phyloP scores from a whole-genome alignment of 208 protist species.

The Acanthamoeba healyi region DNA sequence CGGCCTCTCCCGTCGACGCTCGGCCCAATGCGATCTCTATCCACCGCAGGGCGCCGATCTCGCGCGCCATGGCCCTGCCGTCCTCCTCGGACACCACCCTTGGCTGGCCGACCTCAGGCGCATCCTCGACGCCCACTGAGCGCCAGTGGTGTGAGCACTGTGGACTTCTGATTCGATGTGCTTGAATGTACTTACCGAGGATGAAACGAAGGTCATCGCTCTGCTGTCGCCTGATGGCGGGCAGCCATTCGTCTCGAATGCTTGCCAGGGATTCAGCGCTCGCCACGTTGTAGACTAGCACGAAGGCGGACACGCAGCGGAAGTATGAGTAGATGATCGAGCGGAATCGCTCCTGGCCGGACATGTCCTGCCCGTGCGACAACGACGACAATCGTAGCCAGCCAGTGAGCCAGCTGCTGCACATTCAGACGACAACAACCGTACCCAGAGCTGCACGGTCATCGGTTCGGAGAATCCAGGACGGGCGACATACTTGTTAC shows the following conservation, averaged over 20 bases:
- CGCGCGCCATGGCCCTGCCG: too few species aligned
- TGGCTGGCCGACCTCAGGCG: too few species aligned
- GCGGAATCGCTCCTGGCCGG: background rate
- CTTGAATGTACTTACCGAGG: too few species aligned
- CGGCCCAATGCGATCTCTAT: too few species aligned
- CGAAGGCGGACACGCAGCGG: background rate
- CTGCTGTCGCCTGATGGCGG: background rate
- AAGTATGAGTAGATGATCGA: background rate
- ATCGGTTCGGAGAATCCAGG: background rate
- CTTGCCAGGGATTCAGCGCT: background rate
- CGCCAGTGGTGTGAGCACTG: too few species aligned
- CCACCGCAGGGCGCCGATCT: too few species aligned
- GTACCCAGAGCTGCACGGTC: background rate
- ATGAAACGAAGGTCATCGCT: too few species aligned
- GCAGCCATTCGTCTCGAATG: background rate
- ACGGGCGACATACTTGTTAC: background rate
- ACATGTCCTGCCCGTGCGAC: background rate
- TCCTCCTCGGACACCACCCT: too few species aligned
- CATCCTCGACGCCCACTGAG: too few species aligned
- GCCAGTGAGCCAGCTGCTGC: too few species aligned
- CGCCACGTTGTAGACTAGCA: background rate
- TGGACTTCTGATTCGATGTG: too few species aligned
- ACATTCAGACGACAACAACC: background rate
- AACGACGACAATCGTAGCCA: background rate
- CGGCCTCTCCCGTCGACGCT: too few species aligned